A percentile compares a stretch with the other conserved stretches of the same genome.
Conservation (phyloP, 495 filamentous ascomycete genomes). For the Niebla homalea region DNA sequence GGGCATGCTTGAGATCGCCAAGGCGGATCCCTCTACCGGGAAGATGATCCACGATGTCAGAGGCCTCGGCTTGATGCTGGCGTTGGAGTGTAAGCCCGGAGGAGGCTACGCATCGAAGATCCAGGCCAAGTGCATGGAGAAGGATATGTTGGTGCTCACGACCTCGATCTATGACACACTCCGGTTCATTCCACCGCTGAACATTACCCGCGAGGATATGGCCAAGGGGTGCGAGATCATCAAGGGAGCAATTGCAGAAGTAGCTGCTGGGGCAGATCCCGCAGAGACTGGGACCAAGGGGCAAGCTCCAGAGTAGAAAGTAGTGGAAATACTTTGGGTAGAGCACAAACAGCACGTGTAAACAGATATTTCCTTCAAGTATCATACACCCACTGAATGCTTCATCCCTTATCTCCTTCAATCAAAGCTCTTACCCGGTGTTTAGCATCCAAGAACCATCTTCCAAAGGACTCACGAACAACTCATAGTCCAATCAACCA, state of each 20-base stretch:
- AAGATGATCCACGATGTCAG: slow-evolving; percentile 8
- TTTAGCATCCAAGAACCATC: no score
- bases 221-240: slow-evolving; percentile 8
- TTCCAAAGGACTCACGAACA: no score
- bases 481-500: no score
- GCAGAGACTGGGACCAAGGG: slow-evolving; percentile 1
- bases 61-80: slow-evolving; percentile 11
- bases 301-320: neutral
- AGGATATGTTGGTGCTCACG: slow-evolving; percentile 11
- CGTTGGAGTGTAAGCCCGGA: slow-evolving; percentile 11
- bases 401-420: no score
- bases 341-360: no score
- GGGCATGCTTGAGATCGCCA: neutral
- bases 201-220: slow-evolving; percentile 12
- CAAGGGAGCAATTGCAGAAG: slow-evolving; percentile 7
- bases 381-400: no score
- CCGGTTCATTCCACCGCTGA: slow-evolving; percentile 10
- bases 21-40: neutral
- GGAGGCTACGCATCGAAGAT: slow-evolving; percentile 14
- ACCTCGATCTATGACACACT: slow-evolving; percentile 12
- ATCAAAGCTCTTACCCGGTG: no score
- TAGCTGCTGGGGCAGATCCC: slow-evolving; percentile 1
- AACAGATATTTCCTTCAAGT: no score
- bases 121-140: slow-evolving; percentile 12
- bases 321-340: no score